Evolutionary conservation across 164 flowering plant species (phyloP).

Genomic region (Umbilicus rupestris): DNA sequence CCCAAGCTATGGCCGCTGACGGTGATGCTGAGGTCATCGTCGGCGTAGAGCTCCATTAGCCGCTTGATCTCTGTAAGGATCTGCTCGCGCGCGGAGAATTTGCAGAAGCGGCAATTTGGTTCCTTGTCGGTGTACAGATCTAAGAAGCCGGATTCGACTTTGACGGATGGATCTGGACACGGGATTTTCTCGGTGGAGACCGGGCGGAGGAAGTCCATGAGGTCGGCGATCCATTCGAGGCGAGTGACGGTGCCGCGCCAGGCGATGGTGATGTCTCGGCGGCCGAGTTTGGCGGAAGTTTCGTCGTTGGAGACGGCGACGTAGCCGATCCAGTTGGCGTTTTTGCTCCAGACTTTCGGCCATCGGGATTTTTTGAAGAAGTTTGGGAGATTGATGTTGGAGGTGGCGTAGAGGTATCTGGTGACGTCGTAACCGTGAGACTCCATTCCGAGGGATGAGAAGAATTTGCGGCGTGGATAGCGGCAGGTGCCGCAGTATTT

Average conservation of each 20-base stretch:
- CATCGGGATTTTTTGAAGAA: conserved; percentile 51
- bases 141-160: conserved; percentile 68
- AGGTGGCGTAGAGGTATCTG: conserved; percentile 64
- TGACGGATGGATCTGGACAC: conserved; percentile 48
- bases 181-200: conserved; percentile 28
- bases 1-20: conserved; percentile 86
- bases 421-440: conserved; percentile 44
- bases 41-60: conserved; percentile 26
- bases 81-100: conserved; percentile 64
- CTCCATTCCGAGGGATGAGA: conserved; percentile 29
- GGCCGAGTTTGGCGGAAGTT: conserved; percentile 41
- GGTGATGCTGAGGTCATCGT: conserved; percentile 67
- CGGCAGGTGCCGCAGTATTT: conserved; percentile 60
- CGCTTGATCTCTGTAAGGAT: conserved; percentile 41
- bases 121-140: conserved; percentile 66
- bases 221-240: conserved; percentile 65
- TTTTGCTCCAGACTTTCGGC: conserved; percentile 53
- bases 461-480: conserved; percentile 30
- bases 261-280: conserved; percentile 64
- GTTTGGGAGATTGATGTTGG: conserved; percentile 53
- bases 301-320: conserved; percentile 72
- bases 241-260: conserved; percentile 85
- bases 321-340: conserved; percentile 89
- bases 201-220: conserved; percentile 47
- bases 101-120: conserved; percentile 34